Base-by-base conservation (phyloP, 257 asterid species). In the Asclepias syriaca region DNA sequence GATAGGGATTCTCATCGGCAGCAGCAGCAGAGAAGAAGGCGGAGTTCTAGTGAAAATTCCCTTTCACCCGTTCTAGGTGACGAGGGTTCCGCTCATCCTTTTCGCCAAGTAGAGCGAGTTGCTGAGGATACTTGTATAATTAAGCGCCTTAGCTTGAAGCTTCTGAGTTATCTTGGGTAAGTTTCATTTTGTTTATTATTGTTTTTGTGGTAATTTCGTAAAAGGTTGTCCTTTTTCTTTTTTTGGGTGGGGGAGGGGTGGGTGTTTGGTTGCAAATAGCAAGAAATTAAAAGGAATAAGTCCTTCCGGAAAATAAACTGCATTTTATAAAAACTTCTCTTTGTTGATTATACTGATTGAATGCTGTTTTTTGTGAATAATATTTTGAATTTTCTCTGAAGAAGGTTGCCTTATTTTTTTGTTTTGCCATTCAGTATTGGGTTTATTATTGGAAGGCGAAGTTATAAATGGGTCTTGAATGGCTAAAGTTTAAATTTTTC, bases 121-220 rank as follows among this genome's bases (percentile, higher is more conserved):
- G 90, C 87, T 48, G 77, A 89, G 37, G 96, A 87, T 69, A 84
- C 96, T 49, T 81, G 72, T 73, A 22, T 81, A 79, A 77, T 85
- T 74, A 86, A 96, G 49, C 87, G 95, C 29, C 82, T 87, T 49
- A 75, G 86, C 77, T 79, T 84, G 56, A 83, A 75, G 76, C 80
- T 95, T 71, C 72, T 88, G 85, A 66, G 87, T 14, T 92, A 80
- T 85, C 84, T 95, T 19, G 97, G 98, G 98, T 94, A 85, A 84
- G 27, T 4, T 74, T 76, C 16, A 11, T 45, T 11, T 22, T 64
- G 64, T 12, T 64, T 64, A 43, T 64, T 64, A 43, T 64, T 64
- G 50, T 70, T 56, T 32, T 18, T 77, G 68, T 14, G 66, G 29
- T 68, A 10, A 27, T 10, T 48, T 43, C 55, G 61, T 66, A 53